A percentile compares a stretch with the other conserved stretches of the same genome.
phyloP scores from a whole-genome alignment of 345 rosid species.

The Capsella bursapastoris region DNA sequence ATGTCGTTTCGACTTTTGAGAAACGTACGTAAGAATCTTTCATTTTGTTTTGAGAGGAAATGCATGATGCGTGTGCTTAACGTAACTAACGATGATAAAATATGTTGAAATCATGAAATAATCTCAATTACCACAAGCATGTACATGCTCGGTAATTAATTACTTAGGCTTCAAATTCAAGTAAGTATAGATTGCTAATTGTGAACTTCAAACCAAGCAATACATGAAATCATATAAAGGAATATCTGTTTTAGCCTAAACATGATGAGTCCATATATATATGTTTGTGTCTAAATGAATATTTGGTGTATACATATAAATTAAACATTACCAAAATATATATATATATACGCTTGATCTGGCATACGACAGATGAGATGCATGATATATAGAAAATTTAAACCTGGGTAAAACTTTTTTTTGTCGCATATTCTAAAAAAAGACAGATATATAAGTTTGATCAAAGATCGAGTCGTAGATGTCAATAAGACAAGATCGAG shows the following conservation, averaged over 20 bases:
- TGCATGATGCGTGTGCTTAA: slow-evolving; percentile 7
- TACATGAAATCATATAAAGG: slow-evolving; percentile 22
- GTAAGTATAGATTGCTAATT: slow-evolving; percentile 30
- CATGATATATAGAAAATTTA: background rate
- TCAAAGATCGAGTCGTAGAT: background rate
- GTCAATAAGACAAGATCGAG: background rate
- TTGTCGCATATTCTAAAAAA: background rate
- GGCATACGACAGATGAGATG: background rate
- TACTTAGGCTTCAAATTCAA: slow-evolving; percentile 16
- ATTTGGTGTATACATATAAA: background rate
- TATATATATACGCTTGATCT: background rate
- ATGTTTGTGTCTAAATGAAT: background rate
- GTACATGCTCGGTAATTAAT: slow-evolving; percentile 4
- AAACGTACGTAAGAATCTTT: slow-evolving; percentile 16
- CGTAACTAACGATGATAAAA: background rate
- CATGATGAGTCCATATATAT: background rate
- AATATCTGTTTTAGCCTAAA: slow-evolving; percentile 7
- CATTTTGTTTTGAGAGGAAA: slow-evolving; percentile 14
- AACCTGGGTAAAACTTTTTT: background rate
- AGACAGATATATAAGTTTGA: background rate
- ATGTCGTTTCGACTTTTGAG: background rate
- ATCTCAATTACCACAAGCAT: slow-evolving; percentile 1
- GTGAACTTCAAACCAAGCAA: slow-evolving; percentile 26
- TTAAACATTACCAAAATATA: background rate
- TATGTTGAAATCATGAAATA: background rate